Evolutionary conservation across 805 yeast genomes (phyloP).

Genomic region (Candida krabiensis): DNA sequence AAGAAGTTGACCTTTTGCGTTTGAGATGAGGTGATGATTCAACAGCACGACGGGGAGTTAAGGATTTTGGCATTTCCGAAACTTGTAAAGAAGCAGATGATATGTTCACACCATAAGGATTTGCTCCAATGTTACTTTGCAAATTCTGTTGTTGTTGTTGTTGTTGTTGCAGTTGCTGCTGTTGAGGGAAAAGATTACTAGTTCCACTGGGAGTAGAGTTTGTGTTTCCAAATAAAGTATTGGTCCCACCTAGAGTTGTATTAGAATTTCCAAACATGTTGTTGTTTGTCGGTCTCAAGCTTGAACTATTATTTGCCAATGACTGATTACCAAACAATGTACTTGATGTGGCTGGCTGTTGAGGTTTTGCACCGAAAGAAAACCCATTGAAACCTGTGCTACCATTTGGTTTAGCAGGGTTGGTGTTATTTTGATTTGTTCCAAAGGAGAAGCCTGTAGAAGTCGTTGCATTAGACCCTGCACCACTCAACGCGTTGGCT

Average conservation of each 20-base stretch:
- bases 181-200: not conserved
- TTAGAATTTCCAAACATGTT: constrained; percentile 20
- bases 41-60: constrained; percentile 21
- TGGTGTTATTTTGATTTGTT: constrained; percentile 7
- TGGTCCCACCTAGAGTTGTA: constrained; percentile 1
- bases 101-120: constrained; percentile 29
- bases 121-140: constrained; percentile 6
- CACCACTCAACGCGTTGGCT: constrained; percentile 16
- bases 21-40: constrained; percentile 15
- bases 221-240: not conserved
- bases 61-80: constrained; percentile 31
- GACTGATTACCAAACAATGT: not conserved
- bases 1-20: constrained; percentile 25
- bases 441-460: constrained; percentile 16
- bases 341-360: constrained; percentile 7
- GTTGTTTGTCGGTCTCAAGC: too few relatives aligned
- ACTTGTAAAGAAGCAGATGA: constrained; percentile 9
- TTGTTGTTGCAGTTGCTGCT: constrained; percentile 10
- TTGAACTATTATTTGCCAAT: not conserved
- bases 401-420: too few relatives aligned
- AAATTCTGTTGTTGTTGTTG: constrained; percentile 5
- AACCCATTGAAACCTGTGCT: constrained; percentile 31
- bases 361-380: constrained; percentile 23
- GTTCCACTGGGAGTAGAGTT: not conserved
- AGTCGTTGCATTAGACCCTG: constrained; percentile 26